A percentile compares a stretch with the other conserved stretches of the same genome.
phyloP scores from a whole-genome alignment of 768 basidiomycete genomes.

The Xerocomellus amylosporus region DNA sequence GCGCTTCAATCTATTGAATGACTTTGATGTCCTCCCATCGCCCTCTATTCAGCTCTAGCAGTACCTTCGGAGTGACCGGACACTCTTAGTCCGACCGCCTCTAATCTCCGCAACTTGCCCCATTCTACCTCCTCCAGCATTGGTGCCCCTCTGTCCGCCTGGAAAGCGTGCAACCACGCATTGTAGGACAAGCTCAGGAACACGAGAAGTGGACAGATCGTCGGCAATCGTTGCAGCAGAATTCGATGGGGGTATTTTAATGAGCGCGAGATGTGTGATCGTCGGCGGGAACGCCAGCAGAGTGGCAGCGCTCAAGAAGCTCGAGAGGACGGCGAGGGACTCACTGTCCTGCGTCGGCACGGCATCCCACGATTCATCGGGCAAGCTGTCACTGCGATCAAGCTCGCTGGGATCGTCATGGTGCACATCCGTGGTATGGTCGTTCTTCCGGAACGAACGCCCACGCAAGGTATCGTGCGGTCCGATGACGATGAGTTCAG shows the following conservation, averaged over 20 bases:
- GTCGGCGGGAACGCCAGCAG: slow-evolving; percentile 59
- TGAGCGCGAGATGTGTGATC: slow-evolving; percentile 57
- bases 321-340: slow-evolving; percentile 43
- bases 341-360: slow-evolving; percentile 29
- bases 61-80: slow-evolving; percentile 40
- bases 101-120: slow-evolving; percentile 52
- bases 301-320: slow-evolving; percentile 42
- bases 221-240: slow-evolving; percentile 56
- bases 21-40: slow-evolving; percentile 65
- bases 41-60: slow-evolving; percentile 50
- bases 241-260: slow-evolving; percentile 49
- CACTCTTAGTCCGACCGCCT: slow-evolving; percentile 56
- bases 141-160: slow-evolving; percentile 18
- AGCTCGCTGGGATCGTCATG: background rate
- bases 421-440: background rate
- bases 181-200: slow-evolving; percentile 72
- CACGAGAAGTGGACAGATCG: slow-evolving; percentile 57
- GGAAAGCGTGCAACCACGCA: slow-evolving; percentile 35
- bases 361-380: slow-evolving; percentile 42
- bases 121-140: slow-evolving; percentile 55
- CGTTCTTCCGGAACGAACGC: slow-evolving; percentile 37
- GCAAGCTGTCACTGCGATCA: background rate
- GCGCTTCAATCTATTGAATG: slow-evolving; percentile 33
- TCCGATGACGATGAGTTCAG: slow-evolving; percentile 65
- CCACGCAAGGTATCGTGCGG: slow-evolving; percentile 45